Conservation (phyloP, 2,329 filamentous ascomycete genomes). For the Exserohilum rostratum region DNA sequence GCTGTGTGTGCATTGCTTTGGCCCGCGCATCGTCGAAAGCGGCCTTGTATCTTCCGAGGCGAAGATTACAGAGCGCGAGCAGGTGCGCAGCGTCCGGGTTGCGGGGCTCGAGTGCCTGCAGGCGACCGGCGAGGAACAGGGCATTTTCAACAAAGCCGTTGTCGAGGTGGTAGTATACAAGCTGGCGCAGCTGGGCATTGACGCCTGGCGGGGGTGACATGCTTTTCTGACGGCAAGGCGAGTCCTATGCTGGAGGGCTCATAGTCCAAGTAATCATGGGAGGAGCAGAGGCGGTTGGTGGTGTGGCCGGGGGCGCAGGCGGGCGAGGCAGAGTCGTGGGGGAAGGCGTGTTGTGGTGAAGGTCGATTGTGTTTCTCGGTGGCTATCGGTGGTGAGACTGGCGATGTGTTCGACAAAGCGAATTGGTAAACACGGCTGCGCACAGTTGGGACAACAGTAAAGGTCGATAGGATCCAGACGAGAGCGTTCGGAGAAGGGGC, state of each 20-base stretch:
- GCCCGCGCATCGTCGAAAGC: conserved; percentile 83
- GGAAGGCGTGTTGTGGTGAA: conserved; percentile 11
- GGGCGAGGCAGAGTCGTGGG: conserved; percentile 9
- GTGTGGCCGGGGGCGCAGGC: conserved; percentile 4
- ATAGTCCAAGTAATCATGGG: conserved; percentile 5
- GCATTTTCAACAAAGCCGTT: conserved; percentile 89
- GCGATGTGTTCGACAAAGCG: conserved; percentile 43
- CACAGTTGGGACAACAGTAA: conserved; percentile 15
- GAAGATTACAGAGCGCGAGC: conserved; percentile 81
- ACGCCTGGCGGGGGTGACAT: conserved; percentile 66
- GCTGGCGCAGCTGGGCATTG: conserved; percentile 66
- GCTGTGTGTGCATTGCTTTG: conserved; percentile 70
- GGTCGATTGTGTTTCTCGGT: conserved; percentile 26
- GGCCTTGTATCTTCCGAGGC: conserved; percentile 80
- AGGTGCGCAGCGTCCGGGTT: conserved; percentile 82
- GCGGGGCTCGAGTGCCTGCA: conserved; percentile 82
- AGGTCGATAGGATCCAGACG: conserved; percentile 7
- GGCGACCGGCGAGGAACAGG: conserved; percentile 87
- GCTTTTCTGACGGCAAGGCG: conserved; percentile 19
- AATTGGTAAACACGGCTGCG: conserved; percentile 43
- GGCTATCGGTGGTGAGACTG: conserved; percentile 11
- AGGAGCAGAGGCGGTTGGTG: neutral
- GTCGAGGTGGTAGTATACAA: conserved; percentile 80
- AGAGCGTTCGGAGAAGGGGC: neutral
- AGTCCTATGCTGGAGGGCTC: conserved; percentile 11